Evolutionary conservation across 2,329 filamentous ascomycete genomes (phyloP).

Genomic region (Truncatella angustata): DNA sequence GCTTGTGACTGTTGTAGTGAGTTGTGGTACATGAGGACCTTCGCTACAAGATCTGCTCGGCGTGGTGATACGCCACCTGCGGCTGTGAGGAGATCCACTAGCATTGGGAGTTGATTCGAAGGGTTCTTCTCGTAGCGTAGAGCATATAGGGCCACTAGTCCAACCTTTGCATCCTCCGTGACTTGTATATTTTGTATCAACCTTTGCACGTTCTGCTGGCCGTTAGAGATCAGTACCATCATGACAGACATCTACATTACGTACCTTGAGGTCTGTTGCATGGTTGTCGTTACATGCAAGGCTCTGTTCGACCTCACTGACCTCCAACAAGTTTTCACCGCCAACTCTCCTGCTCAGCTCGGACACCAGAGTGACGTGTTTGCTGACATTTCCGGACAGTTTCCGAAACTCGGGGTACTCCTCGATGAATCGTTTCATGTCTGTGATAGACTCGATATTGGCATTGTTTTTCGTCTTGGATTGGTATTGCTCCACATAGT

Average conservation of each 20-base stretch:
- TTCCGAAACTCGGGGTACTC: slow-evolving; percentile 98
- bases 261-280: slow-evolving; percentile 81
- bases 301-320: slow-evolving; percentile 95
- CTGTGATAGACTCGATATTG: slow-evolving; percentile 93
- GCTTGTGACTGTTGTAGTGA: slow-evolving; percentile 78
- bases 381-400: slow-evolving; percentile 95
- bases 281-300: slow-evolving; percentile 97
- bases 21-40: slow-evolving; percentile 80
- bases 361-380: slow-evolving; percentile 93
- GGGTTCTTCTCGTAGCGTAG: slow-evolving; percentile 87
- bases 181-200: slow-evolving; percentile 80
- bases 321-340: slow-evolving; percentile 84
- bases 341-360: slow-evolving; percentile 88
- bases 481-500: slow-evolving; percentile 98
- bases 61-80: slow-evolving; percentile 77
- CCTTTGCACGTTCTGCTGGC: slow-evolving; percentile 70
- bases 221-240: slow-evolving; percentile 18
- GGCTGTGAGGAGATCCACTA: slow-evolving; percentile 82
- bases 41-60: slow-evolving; percentile 75
- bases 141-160: slow-evolving; percentile 90
- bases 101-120: slow-evolving; percentile 77
- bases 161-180: slow-evolving; percentile 78
- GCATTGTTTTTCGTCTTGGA: slow-evolving; percentile 95
- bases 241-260: slow-evolving; percentile 14
- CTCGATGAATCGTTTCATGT: slow-evolving; percentile 99